Percentiles rank a stretch among this genome's conserved stretches.
Conservation (phyloP, 2,329 filamentous ascomycete genomes). For the Diaporthe vexans region DNA sequence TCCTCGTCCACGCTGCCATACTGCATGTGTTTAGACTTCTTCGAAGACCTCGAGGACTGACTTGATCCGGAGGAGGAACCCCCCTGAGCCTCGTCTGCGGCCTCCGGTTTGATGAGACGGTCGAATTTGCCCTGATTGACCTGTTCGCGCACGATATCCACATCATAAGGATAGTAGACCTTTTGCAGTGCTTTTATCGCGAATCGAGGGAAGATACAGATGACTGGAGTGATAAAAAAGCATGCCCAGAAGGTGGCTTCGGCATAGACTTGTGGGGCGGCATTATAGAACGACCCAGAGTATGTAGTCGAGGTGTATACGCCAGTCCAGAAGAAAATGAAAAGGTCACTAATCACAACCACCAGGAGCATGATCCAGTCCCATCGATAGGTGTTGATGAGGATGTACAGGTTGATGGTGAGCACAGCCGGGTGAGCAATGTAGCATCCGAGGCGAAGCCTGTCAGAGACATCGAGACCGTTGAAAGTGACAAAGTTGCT, state of each 20-base stretch:
- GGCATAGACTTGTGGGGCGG: slow-evolving; percentile 83
- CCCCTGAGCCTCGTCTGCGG: slow-evolving; percentile 54
- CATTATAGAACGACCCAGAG: slow-evolving; percentile 76
- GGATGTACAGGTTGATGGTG: slow-evolving; percentile 92
- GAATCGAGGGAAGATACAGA: slow-evolving; percentile 91
- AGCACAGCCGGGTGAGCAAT: slow-evolving; percentile 87
- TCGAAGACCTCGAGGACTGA: slow-evolving; percentile 64
- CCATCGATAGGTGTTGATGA: slow-evolving; percentile 98
- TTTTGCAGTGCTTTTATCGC: slow-evolving; percentile 90
- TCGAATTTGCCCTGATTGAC: slow-evolving; percentile 86
- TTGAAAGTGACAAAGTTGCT: slow-evolving; percentile 79
- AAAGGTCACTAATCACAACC: slow-evolving; percentile 83
- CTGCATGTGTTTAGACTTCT: slow-evolving; percentile 69
- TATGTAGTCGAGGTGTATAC: slow-evolving; percentile 75
- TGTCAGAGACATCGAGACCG: slow-evolving; percentile 83
- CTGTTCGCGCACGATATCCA: slow-evolving; percentile 97
- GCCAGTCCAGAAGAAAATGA: slow-evolving; percentile 97
- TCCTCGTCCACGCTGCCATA: slow-evolving; percentile 85
- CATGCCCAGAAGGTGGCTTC: slow-evolving; percentile 90
- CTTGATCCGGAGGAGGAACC: slow-evolving; percentile 70
- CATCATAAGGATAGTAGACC: slow-evolving; percentile 91
- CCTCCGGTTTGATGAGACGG: slow-evolving; percentile 65
- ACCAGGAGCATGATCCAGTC: slow-evolving; percentile 95
- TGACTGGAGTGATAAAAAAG: slow-evolving; percentile 81
- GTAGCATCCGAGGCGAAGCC: slow-evolving; percentile 87